Base-by-base conservation (phyloP, 176 grass and related monocot species). In the Eragrostis nindensis region DNA sequence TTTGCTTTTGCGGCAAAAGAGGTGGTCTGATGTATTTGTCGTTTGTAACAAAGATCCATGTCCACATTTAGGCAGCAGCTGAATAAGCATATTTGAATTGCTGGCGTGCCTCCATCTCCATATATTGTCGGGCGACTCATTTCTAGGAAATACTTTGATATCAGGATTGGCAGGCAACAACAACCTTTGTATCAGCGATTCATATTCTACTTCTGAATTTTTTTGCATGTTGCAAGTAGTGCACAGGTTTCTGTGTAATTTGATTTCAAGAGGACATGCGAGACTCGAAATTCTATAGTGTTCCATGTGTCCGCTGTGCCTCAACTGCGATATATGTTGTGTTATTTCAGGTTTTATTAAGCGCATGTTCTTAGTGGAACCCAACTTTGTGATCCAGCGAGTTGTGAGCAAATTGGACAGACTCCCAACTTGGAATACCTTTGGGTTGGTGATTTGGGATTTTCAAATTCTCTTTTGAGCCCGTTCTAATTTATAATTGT, bases 51-150 rank as follows among this genome's bases (percentile, higher is more conserved):
- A 39, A 52, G 60, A 44, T 6, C 0, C 19, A 73, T 66, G 38
- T 18, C n/a, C 83, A 56, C 46, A 26, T 84, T 70, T 75, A 74
- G 86, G 62, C 86, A 69, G 62, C 32, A 69, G 62, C 32, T 68
- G 62, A 84, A 80, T 88, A 79, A 82, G 76, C 8, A 76, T 82
- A 18, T 60, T 77, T 77, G 52, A 62, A 82, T 72, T 71, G 57
- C 72, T 56, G 46, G 65, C 0, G 16, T 77, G 71, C 36, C 40
- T 46, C 26, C 45, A 38, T 80, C 66, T 49, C 66, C 41, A 40
- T 60, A 56, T 72, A 36, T 71, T 76, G 66, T 43, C 24, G 43
- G 56, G 38, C 54, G 64, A 27, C 24, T 55, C 13, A 29, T 14
- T 63, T 41, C 27, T 19, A 19, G 57, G 48, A 10, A n/a, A 41